phyloP scores from a whole-genome alignment of 805 yeast genomes.

The Clavispora asparagi region DNA sequence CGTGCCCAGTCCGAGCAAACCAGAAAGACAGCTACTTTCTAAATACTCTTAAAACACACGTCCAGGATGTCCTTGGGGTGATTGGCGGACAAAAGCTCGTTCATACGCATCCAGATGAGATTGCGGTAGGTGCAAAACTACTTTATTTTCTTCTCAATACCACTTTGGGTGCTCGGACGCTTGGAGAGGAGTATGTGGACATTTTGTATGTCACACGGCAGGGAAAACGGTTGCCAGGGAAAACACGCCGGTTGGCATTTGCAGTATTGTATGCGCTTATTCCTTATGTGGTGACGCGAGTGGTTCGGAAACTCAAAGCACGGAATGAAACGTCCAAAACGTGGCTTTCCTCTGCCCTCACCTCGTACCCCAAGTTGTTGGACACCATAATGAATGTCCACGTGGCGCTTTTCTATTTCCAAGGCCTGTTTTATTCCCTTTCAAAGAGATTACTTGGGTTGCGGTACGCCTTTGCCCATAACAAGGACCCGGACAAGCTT shows the following conservation, averaged over 20 bases:
- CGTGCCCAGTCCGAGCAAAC: constrained; percentile 63
- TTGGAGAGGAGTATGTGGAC: constrained; percentile 95
- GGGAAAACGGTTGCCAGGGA: constrained; percentile 47
- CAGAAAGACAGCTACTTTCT: constrained; percentile 84
- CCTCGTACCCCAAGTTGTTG: constrained; percentile 42
- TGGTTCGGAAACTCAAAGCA: constrained; percentile 20
- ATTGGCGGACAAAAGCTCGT: constrained; percentile 61
- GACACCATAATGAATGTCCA: constrained; percentile 63
- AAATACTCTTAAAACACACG: constrained; percentile 44
- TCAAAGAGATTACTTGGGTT: constrained; percentile 75
- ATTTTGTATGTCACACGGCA: constrained; percentile 54
- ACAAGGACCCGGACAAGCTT: constrained; percentile 37
- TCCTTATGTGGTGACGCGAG: constrained; percentile 48
- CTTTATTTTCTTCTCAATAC: constrained; percentile 75
- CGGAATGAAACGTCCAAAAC: constrained; percentile 13
- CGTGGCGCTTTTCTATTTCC: constrained; percentile 75
- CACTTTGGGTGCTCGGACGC: constrained; percentile 65
- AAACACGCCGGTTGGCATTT: constrained; percentile 49
- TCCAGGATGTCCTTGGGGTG: constrained; percentile 51
- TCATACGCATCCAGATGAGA: constrained; percentile 57
- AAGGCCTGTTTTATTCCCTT: constrained; percentile 75
- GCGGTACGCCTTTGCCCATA: constrained; percentile 71
- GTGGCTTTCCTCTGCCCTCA: constrained; percentile 18
- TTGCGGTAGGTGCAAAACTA: constrained; percentile 52
- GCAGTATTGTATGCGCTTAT: constrained; percentile 54